phyloP scores from a whole-genome alignment of 2,329 filamentous ascomycete genomes.

The Aspergillus neoniger region DNA sequence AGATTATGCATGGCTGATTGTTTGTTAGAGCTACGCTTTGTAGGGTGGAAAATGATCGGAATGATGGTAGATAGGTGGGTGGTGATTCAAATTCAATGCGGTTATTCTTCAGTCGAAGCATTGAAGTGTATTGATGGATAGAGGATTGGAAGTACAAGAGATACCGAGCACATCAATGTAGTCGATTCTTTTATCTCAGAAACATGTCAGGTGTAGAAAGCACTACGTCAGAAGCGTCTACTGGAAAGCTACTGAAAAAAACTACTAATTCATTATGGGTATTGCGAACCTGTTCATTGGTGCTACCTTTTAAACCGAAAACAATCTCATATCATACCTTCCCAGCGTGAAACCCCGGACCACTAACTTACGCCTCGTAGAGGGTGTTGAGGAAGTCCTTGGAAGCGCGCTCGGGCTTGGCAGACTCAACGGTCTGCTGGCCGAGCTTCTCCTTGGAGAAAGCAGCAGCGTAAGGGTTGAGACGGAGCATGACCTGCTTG shows the following conservation, averaged over 20 bases:
- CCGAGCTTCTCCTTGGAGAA: slow-evolving; percentile 87
- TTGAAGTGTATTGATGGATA: too few relatives aligned
- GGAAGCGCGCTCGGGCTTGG: slow-evolving; percentile 61
- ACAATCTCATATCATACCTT: slow-evolving; percentile 25
- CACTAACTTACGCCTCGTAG: slow-evolving; percentile 51
- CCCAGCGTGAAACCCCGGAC: slow-evolving; percentile 18
- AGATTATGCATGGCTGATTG: too few relatives aligned
- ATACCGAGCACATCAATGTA: too few relatives aligned
- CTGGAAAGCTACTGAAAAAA: neutral
- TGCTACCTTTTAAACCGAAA: slow-evolving; percentile 27
- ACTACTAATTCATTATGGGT: neutral
- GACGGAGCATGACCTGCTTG: slow-evolving; percentile 96
- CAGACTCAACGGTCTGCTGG: slow-evolving; percentile 63
- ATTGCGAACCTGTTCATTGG: slow-evolving; percentile 21
- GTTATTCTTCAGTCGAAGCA: too few relatives aligned
- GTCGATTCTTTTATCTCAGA: too few relatives aligned
- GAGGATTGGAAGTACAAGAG: too few relatives aligned
- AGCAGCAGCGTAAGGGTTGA: slow-evolving; percentile 95
- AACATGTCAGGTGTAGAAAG: too few relatives aligned
- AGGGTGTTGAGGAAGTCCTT: slow-evolving; percentile 57
- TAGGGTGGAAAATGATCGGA: too few relatives aligned
- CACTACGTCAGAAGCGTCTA: too few relatives aligned
- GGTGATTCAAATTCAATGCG: too few relatives aligned
- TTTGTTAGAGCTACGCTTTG: too few relatives aligned
- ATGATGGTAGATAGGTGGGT: too few relatives aligned